Base-by-base conservation (phyloP, 768 basidiomycete genomes). In the Suillus sp. region DNA sequence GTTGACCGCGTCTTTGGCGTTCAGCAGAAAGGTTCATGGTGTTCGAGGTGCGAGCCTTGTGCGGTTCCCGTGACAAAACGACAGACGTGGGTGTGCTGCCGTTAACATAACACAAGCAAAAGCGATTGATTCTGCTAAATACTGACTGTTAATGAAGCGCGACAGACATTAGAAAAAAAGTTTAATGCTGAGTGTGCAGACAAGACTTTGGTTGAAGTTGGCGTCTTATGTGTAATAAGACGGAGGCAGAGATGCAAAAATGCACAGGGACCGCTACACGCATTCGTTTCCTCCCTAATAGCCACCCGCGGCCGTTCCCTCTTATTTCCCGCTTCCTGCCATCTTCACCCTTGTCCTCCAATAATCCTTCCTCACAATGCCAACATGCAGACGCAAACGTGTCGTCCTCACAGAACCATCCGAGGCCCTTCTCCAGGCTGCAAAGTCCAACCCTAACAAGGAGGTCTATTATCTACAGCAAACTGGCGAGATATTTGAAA, bases 401-500 rank as follows among this genome's bases (percentile, higher is more conserved):
- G 92, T 93, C 68, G 86, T 93, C 72, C 91, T 93, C 83, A 92
- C 87, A 69, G 87, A 93, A 77, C 89, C 91, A 67, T 86, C 91
- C 59, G 83, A 85, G 53, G 77, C 84, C 68, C 87, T 93, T 73
- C 81, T 91, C 66, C 83, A 85, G 66, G 83, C 85, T 64, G 81
- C 82, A 71, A 82, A 86, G 75, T 77, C 84, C 48, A 85, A 88
- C 80, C 87, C 86, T 40, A 79, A 81, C 76, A 86, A 80, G 72
- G 87, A 89, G 68, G 95, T 98, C 76, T 99, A 88, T 80, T 96
- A 92, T 81, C 89, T 99, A 72, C 81, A 88, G 67, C 89, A 94
- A 77, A 99, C 96, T 3, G 96, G 96, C 72, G 96, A 99, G 85
- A 92, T 99, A 78, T 99, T 99, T 75, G 89, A 94, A 67, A 89